These are phyloP conservation scores for Curvularia verruculosa DNA, from an alignment of 2,329 filamentous ascomycete genomes.

Conservation along the genomic window DNA sequence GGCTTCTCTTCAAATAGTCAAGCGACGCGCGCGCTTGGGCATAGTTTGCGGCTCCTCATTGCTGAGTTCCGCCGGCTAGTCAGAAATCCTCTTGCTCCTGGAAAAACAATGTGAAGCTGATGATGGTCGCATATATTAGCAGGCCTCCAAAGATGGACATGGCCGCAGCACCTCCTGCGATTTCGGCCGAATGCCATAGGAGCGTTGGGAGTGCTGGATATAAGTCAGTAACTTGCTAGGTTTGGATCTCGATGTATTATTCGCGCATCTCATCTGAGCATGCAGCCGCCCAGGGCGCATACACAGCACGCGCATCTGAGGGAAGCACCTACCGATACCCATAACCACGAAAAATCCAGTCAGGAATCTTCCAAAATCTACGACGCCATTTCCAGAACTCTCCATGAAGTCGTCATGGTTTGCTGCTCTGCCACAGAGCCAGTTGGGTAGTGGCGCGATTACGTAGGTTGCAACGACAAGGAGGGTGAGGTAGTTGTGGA, in stretches of 20 bases:
- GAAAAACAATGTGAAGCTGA: slow-evolving; percentile 98
- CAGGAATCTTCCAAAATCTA: slow-evolving; percentile 91
- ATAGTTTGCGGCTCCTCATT: slow-evolving; percentile 18
- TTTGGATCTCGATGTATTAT: background rate
- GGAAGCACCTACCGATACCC: slow-evolving; percentile 81
- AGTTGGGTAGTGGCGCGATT: slow-evolving; percentile 92
- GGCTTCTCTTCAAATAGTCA: background rate
- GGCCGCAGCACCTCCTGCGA: slow-evolving; percentile 82
- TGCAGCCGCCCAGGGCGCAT: background rate
- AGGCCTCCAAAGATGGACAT: slow-evolving; percentile 95
- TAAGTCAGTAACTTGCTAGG: slow-evolving; percentile 17
- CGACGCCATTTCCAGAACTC: slow-evolving; percentile 76
- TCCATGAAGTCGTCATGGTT: slow-evolving; percentile 97
- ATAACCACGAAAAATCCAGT: slow-evolving; percentile 97
- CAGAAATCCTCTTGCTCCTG: slow-evolving; percentile 96
- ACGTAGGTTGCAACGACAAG: slow-evolving; percentile 96
- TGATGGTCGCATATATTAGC: slow-evolving; percentile 96
- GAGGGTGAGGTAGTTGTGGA: slow-evolving; percentile 91
- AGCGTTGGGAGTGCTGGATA: slow-evolving; percentile 79
- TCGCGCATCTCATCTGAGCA: background rate
- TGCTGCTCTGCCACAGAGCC: slow-evolving; percentile 86
- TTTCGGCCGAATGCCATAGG: slow-evolving; percentile 84
- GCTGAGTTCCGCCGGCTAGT: slow-evolving; percentile 37
- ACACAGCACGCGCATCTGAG: background rate
- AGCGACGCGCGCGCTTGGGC: slow-evolving; percentile 1